A percentile compares a stretch with the other conserved stretches of the same genome.
Evolutionary conservation across 139 green algal species (phyloP).

Genomic region (Prasinococcaceae sp.): DNA sequence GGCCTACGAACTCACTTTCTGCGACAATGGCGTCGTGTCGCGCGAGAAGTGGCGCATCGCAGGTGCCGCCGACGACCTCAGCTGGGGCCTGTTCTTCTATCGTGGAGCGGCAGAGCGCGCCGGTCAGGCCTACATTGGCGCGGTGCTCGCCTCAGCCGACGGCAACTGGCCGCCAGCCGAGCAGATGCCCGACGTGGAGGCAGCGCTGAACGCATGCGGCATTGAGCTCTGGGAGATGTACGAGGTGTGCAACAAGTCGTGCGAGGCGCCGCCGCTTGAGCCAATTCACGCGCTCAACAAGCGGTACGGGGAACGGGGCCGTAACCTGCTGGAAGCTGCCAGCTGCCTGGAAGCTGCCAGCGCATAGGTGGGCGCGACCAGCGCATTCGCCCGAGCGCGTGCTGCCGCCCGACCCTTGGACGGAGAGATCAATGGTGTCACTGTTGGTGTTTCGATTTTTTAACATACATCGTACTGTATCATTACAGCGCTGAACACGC

Average conservation of each 20-base stretch:
- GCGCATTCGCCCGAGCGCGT: no score
- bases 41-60: slow-evolving; percentile 77
- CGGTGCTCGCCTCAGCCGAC: slow-evolving; percentile 20
- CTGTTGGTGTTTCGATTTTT: no score
- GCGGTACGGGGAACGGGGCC: no score
- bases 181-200: slow-evolving; percentile 1
- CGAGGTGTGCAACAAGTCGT: slow-evolving; percentile 51
- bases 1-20: slow-evolving; percentile 12
- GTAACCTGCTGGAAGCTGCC: no score
- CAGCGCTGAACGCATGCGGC: slow-evolving; percentile 23
- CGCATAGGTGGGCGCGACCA: no score
- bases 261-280: slow-evolving; percentile 4
- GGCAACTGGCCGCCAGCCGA: slow-evolving; percentile 18
- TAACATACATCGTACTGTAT: no score
- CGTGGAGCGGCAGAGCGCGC: slow-evolving; percentile 37
- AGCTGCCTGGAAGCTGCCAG: no score
- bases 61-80: slow-evolving; percentile 62
- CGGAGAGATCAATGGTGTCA: no score
- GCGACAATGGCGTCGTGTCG: slow-evolving; percentile 81
- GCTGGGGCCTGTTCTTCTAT: slow-evolving; percentile 71
- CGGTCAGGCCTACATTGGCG: slow-evolving; percentile 27
- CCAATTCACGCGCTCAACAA: background rate
- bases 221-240: slow-evolving; percentile 79
- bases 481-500: no score
- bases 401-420: no score